Percentiles rank a stretch among this genome's conserved stretches.
These are phyloP conservation scores for Nothopassalora personata DNA, from an alignment of 2,329 filamentous ascomycete species.

Conservation along the genomic window DNA sequence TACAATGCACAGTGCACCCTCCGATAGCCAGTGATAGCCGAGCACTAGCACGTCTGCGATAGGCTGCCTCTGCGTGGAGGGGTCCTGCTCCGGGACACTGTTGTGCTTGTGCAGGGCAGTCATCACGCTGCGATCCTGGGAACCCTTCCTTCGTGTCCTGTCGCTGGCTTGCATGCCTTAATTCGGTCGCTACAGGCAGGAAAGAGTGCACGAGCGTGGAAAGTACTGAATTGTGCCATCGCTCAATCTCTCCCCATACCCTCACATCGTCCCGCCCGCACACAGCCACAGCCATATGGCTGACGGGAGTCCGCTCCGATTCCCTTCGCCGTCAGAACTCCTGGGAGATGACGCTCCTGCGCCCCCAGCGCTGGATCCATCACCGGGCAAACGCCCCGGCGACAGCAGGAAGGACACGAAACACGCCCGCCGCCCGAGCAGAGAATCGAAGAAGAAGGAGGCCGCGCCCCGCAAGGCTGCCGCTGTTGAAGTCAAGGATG, in stretches of 20 bases:
- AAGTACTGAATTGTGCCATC: not conserved
- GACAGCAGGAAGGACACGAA: conserved; percentile 29
- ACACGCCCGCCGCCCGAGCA: conserved; percentile 24
- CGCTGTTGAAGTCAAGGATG: conserved; percentile 13
- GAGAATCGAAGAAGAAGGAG: conserved; percentile 21
- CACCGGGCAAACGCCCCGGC: conserved; percentile 5
- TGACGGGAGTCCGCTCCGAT: conserved; percentile 50
- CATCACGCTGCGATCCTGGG: too few species aligned
- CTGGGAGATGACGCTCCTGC: conserved; percentile 30
- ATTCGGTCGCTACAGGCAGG: not conserved
- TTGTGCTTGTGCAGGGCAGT: too few species aligned
- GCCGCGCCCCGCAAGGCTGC: conserved; percentile 18
- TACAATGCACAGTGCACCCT: too few species aligned
- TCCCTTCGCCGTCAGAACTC: conserved; percentile 55
- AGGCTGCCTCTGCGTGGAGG: too few species aligned
- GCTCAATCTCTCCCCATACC: not conserved
- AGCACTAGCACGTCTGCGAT: too few species aligned
- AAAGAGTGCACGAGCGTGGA: not conserved
- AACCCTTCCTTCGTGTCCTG: too few species aligned
- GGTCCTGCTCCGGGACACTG: too few species aligned
- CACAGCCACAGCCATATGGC: conserved; percentile 33
- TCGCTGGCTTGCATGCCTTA: not conserved
- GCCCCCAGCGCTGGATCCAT: conserved; percentile 16
- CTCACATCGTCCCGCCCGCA: not conserved
- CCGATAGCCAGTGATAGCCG: too few species aligned